Base-by-base conservation (phyloP, 2,329 filamentous ascomycete species). In the Aquanectria penicillioides region DNA sequence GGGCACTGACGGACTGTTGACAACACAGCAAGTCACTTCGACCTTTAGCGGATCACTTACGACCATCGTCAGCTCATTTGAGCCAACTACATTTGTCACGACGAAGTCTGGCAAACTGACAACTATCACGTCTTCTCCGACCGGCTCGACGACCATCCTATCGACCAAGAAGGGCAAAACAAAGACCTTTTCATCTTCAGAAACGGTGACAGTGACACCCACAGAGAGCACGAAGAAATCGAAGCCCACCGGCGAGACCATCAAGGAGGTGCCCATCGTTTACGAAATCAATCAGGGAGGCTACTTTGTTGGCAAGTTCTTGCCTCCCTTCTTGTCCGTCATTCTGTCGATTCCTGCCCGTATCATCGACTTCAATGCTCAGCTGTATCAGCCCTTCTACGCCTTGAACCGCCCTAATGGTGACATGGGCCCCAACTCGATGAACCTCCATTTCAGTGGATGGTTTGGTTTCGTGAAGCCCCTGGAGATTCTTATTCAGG, bases 351-450 rank as follows among this genome's bases (percentile, higher is more conserved):
- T 80, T 9, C 77, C 78, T 2, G 74, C 80, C 6, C 75, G 78
- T n/a, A 73, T 81, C 28, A 72, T 81, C 62, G 77, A 80, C 62
- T 68, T 75, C 57, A 78, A 78, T 57, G 77, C 73, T 4, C 78
- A 79, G 53, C 68, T 78, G 1, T 79, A 78, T 46, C 78, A 79
- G 53, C 80, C 80, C 3, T 83, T 82, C 62, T 76, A 79, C 52
- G 73, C 77, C 4, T 69, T 85, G 23, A 73, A 77, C n/a, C 70
- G 64, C 6, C 61, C 70, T 0, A 65, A 71, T 5, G 81, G 81
- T 3, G 77, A 77, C 0, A 51, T 68, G 0, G 81, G 81, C 0
- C 63, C 68, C 1, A 73, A 80, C 34, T 81, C 80, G 0, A 71
- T 83, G 48, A 79, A 75, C 5, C 71, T 82, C 8, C 73, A 78